Evolutionary conservation across 2,329 filamentous ascomycete species (phyloP), one percentile per base, ranked within the genome.

Genomic region (Lasiodiplodia sp.): DNA sequence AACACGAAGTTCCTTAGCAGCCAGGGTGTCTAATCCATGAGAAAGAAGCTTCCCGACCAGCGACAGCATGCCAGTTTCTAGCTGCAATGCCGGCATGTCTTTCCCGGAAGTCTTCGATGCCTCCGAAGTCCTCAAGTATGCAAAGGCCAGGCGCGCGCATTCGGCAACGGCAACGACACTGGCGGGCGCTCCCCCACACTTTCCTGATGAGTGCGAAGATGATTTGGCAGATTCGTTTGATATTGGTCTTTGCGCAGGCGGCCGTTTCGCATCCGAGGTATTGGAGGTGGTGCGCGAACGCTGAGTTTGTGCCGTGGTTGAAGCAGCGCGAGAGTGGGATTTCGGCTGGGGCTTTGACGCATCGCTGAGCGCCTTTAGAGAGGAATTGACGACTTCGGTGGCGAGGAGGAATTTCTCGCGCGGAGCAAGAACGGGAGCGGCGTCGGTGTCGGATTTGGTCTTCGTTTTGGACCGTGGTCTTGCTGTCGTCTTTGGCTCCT

Each of bases 31-130:
- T 64, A 94, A 78, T 1, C 88, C 87, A 58, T 93, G 82, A 0
- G 83, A 81, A 16, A 93, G 80, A 1, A 94, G 82, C 75, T 90
- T 92, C 49, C 87, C 87, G 49, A 91, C 79, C 66, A 94, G 84
- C 0, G 90, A 88, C 18, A 91, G 87, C 84, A 92, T 91, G 66
- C 91, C 92, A 69, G 84, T 89, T 75, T 94, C 92, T 4, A 94
- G 78, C 75, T 94, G 91, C 49, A 92, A 80, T 55, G 87, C 85
- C 1, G 88, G 85, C n/a, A 90, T 81, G 11, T 85, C 80, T 11
- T 88, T 80, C 10, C 85, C 83, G 6, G 86, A 80, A 0, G 85
- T 80, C 31, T 85, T 82, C 23, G 77, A 76, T 37, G 79, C 82
- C 63, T 91, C 87, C 28, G 88, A 74, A 34, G 85, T 83, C 62